Conservation (phyloP, 768 basidiomycete species). For the Russula sp. region DNA sequence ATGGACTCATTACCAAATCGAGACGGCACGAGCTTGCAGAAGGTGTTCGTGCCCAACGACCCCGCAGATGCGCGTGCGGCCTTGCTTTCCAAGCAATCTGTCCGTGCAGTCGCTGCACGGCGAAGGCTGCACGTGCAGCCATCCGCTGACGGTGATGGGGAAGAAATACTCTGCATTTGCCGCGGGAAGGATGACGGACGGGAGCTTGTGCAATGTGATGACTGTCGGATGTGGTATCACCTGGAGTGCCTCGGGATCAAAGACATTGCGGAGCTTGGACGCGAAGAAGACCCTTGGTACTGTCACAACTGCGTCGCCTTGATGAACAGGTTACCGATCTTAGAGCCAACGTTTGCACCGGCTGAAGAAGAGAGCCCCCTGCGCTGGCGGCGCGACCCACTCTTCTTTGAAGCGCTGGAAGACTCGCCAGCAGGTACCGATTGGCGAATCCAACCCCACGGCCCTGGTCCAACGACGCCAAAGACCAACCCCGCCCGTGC, state of each 20-base stretch:
- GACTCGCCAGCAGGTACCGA: slow-evolving; percentile 41
- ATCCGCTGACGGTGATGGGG: slow-evolving; percentile 37
- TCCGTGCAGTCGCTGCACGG: slow-evolving; percentile 52
- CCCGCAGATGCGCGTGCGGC: slow-evolving; percentile 73
- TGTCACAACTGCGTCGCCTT: slow-evolving; percentile 46
- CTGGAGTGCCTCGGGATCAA: slow-evolving; percentile 70
- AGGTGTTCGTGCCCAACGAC: slow-evolving; percentile 47
- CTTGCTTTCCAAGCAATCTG: slow-evolving; percentile 62
- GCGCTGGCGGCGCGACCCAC: slow-evolving; percentile 41
- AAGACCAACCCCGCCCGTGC: slow-evolving; percentile 12
- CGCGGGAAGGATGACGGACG: slow-evolving; percentile 59
- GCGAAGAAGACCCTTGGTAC: slow-evolving; percentile 77
- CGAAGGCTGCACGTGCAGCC: slow-evolving; percentile 31
- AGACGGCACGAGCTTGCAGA: slow-evolving; percentile 27
- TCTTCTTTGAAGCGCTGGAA: slow-evolving; percentile 48
- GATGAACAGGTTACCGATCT: slow-evolving; percentile 25
- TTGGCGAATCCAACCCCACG: slow-evolving; percentile 38
- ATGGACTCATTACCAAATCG: slow-evolving; percentile 47
- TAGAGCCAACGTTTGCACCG: slow-evolving; percentile 65
- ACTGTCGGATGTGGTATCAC: slow-evolving; percentile 78
- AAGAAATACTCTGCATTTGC: slow-evolving; percentile 58
- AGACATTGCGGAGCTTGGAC: slow-evolving; percentile 55
- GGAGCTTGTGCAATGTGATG: slow-evolving; percentile 77
- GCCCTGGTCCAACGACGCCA: slow-evolving; percentile 42
- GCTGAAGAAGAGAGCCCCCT: slow-evolving; percentile 45